Evolutionary conservation across 768 basidiomycete genomes (phyloP).

Genomic region (Tylopilus sp.): DNA sequence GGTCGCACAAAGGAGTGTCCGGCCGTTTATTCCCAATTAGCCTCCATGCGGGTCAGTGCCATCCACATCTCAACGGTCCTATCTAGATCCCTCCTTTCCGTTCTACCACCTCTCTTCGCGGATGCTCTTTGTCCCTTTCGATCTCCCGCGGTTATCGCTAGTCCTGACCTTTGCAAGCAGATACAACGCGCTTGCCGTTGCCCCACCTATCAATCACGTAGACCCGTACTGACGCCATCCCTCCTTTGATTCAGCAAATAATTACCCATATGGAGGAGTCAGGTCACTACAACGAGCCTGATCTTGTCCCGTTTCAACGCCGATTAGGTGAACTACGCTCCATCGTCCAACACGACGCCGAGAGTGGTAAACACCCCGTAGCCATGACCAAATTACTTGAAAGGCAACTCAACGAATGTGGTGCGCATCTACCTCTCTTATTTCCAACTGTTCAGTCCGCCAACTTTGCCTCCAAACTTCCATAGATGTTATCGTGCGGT

Average conservation of each 20-base stretch:
- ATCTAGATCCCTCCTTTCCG: constrained; percentile 1
- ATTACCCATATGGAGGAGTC: constrained; percentile 95
- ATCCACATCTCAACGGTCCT: background rate
- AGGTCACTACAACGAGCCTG: constrained; percentile 87
- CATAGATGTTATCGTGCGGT: constrained; percentile 69
- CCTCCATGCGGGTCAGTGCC: constrained; percentile 86
- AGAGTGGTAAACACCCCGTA: constrained; percentile 77
- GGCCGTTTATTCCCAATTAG: constrained; percentile 93
- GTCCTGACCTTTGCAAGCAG: constrained; percentile 24
- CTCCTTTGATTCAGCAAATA: constrained; percentile 66
- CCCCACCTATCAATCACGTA: constrained; percentile 16
- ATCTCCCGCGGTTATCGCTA: constrained; percentile 9
- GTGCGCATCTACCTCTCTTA: constrained; percentile 44
- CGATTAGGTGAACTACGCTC: constrained; percentile 78
- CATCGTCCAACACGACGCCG: constrained; percentile 81
- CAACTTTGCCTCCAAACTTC: background rate
- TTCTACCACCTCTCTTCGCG: constrained; percentile 1
- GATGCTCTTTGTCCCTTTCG: constrained; percentile 1
- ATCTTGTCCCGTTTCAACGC: constrained; percentile 83
- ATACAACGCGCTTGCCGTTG: constrained; percentile 13
- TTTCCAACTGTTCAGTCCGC: constrained; percentile 2
- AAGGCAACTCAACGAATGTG: constrained; percentile 88
- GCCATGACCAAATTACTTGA: constrained; percentile 88
- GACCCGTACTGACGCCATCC: constrained; percentile 25
- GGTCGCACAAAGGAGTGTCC: constrained; percentile 94